These are phyloP conservation scores for Syncephalastrum racemosum DNA, from an alignment of 371 early-diverging fungal genomes.

Conservation along the genomic window DNA sequence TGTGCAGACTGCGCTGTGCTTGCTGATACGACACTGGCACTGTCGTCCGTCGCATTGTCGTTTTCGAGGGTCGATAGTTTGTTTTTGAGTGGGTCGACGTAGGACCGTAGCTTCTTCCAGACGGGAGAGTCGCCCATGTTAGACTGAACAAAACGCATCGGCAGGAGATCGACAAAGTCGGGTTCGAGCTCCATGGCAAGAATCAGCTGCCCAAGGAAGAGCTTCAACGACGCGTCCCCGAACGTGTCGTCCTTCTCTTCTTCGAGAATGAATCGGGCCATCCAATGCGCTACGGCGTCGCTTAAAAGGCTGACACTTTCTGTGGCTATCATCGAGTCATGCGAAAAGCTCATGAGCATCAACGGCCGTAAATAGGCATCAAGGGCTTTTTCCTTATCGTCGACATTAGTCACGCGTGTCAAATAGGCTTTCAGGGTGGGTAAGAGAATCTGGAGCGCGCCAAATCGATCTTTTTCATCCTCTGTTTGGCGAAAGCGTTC, in stretches of 20 bases:
- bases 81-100: background rate
- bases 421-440: constrained; percentile 42
- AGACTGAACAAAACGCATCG: constrained; percentile 24
- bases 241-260: constrained; percentile 18
- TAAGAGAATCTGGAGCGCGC: constrained; percentile 41
- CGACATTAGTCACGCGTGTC: constrained; percentile 13
- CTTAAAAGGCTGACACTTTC: constrained; percentile 37
- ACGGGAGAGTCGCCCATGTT: constrained; percentile 12
- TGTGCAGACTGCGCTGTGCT: background rate
- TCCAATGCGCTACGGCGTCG: constrained; percentile 29
- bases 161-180: constrained; percentile 48
- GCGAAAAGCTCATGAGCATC: constrained; percentile 29
- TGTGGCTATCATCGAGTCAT: constrained; percentile 38
- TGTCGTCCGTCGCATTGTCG: constrained; percentile 17
- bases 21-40: constrained; percentile 12
- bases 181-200: constrained; percentile 37
- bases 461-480: constrained; percentile 43
- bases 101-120: constrained; percentile 17
- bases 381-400: constrained; percentile 22
- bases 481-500: constrained; percentile 27
- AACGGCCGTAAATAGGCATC: constrained; percentile 28
- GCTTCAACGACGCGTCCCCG: constrained; percentile 10
- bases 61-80: background rate
- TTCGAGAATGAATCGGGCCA: constrained; percentile 24
- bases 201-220: constrained; percentile 32